Base-by-base conservation (phyloP, 345 rosid genomes). In the Syzygium oleosum region DNA sequence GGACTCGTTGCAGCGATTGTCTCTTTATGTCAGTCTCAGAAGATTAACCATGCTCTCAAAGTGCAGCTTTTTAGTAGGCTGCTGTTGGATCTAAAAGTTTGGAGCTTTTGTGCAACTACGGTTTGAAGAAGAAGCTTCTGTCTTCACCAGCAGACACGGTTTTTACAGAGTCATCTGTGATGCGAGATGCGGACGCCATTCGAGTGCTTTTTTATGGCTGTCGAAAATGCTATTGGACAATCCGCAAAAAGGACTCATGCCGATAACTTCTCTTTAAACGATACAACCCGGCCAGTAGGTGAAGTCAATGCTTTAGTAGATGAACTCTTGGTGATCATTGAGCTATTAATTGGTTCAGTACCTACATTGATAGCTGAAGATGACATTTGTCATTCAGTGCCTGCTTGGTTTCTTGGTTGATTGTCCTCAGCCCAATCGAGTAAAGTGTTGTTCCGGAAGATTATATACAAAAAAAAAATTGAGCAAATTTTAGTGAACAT, bases 141-240 rank as follows among this genome's bases (percentile, higher is more conserved):
- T 97, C 99, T 88, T 98, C 99, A 29, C 93, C 97, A 84, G 98
- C 99, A 84, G 99, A 98, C 93, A 96, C 95, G 99, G 99, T 98
- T 92, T 98, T 98, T 92, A 95, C 98, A n/a, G 99, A 98, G 92
- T 94, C 98, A 88, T 88, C 90, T 54, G 97, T 93, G 86, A 98
- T 98, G 99, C 93, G 97, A 90, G 93, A 97, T 91, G 99, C 99
- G 58, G 95, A 96, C 90, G 99, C 99, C 91, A 95, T 98, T 91
- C 99, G 97, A 90, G 91, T 96, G 97, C 99, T 98, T 93, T 96
- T 98, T 88, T 99, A 98, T 94, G 98, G 98, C 90, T 96, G 99
- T 93, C 94, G 99, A 95, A 96, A 94, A 92, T 98, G 99, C 93
- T 98, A 97, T 90, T 98, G 99, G 99, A 94, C 94, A 88, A 88